Evolutionary conservation across 2,329 filamentous ascomycete species (phyloP).

Genomic region (Xylariaceae sp.): DNA sequence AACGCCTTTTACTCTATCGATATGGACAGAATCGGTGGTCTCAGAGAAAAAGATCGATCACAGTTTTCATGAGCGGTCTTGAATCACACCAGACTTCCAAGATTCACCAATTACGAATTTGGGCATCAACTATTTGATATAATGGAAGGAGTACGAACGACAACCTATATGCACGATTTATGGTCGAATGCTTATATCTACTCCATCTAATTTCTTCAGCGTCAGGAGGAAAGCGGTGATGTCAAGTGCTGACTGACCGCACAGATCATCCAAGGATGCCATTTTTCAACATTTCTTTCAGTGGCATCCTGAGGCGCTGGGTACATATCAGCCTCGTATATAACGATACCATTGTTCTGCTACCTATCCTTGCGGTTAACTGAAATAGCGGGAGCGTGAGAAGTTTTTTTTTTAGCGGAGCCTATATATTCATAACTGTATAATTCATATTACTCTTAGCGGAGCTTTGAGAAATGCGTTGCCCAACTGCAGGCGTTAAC

Average conservation of each 20-base stretch:
- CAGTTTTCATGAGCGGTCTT: constrained; percentile 38
- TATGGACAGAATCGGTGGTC: constrained; percentile 89
- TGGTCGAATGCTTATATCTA: constrained; percentile 21
- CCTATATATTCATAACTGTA: constrained; percentile 41
- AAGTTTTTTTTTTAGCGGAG: constrained; percentile 26
- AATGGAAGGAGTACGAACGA: constrained; percentile 8
- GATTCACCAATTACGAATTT: background rate
- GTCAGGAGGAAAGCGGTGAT: constrained; percentile 18
- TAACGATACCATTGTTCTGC: constrained; percentile 24
- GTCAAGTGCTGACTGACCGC: constrained; percentile 33
- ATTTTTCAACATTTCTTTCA: constrained; percentile 20
- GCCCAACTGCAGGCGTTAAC: background rate
- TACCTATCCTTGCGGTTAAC: constrained; percentile 12
- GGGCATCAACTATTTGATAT: constrained; percentile 10
- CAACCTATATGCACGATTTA: constrained; percentile 22
- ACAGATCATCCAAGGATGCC: constrained; percentile 21
- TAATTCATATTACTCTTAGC: constrained; percentile 37
- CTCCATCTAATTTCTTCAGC: constrained; percentile 17
- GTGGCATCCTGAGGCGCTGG: constrained; percentile 21
- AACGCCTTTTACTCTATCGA: constrained; percentile 91
- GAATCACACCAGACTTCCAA: background rate
- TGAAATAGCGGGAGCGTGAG: constrained; percentile 18
- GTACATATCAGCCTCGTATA: constrained; percentile 31
- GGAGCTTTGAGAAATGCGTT: constrained; percentile 27
- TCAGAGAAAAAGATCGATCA: constrained; percentile 81